Evolutionary conservation across 768 basidiomycete genomes (phyloP).

Genomic region (Termitomyces sp.): DNA sequence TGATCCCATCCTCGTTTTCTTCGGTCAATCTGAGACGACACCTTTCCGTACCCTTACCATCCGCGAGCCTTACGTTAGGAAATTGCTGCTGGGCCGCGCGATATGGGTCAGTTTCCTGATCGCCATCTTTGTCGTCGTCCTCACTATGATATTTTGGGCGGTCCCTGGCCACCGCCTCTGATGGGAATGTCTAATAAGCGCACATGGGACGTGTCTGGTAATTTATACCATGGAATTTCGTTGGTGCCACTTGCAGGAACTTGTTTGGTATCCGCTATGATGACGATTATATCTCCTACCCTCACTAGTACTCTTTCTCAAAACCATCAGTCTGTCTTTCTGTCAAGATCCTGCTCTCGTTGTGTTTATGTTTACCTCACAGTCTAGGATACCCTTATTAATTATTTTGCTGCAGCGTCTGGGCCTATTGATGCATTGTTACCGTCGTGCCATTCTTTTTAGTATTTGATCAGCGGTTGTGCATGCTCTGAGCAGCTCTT

Average conservation of each 20-base stretch:
- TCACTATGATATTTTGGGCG: conserved; percentile 93
- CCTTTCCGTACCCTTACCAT: conserved; percentile 93
- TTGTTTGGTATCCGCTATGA: conserved; percentile 6
- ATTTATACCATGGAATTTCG: conserved; percentile 9
- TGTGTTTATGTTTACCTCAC: conserved; percentile 19
- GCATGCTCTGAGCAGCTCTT: neutral
- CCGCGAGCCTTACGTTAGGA: conserved; percentile 90
- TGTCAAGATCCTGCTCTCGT: conserved; percentile 24
- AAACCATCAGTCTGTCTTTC: conserved; percentile 8
- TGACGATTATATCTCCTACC: conserved; percentile 8
- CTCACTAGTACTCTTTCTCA: conserved; percentile 11
- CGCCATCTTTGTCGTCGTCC: conserved; percentile 64
- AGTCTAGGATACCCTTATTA: conserved; percentile 17
- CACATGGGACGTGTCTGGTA: conserved; percentile 1
- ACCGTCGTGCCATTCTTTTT: conserved; percentile 4
- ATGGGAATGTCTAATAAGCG: conserved; percentile 23
- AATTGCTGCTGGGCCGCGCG: conserved; percentile 82
- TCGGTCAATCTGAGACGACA: conserved; percentile 92
- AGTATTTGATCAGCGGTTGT: neutral
- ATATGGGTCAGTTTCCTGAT: conserved; percentile 88
- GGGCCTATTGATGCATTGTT: conserved; percentile 7
- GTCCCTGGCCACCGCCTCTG: conserved; percentile 91
- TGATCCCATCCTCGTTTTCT: conserved; percentile 91
- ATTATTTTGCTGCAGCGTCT: conserved; percentile 10
- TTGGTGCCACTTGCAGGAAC: conserved; percentile 9